Evolutionary conservation across 805 yeast species (phyloP).

Genomic region (Ogataea pignaliae): DNA sequence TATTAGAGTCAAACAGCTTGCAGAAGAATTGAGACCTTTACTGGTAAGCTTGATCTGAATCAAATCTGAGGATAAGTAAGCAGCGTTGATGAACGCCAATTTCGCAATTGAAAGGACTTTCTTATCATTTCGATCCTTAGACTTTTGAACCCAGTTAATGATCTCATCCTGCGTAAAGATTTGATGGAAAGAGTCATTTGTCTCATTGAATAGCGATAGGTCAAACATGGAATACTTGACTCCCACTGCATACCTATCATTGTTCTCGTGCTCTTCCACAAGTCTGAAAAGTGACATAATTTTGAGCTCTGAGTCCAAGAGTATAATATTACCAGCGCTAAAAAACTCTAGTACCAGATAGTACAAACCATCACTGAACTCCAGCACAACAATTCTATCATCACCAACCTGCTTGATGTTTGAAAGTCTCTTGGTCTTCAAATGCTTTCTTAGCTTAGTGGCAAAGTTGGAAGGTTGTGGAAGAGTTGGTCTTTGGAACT

Average conservation of each 20-base stretch:
- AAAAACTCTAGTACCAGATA: conserved; percentile 86
- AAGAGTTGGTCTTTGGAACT: conserved; percentile 75
- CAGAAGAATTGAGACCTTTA: conserved; percentile 38
- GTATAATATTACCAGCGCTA: conserved; percentile 87
- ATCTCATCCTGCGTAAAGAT: conserved; percentile 31
- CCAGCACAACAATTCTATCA: conserved; percentile 79
- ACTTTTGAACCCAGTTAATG: conserved; percentile 35
- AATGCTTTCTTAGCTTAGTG: conserved; percentile 77
- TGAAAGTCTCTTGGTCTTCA: conserved; percentile 74
- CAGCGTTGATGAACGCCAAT: conserved; percentile 58
- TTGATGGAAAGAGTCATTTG: conserved; percentile 5
- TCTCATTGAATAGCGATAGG: conserved; percentile 37
- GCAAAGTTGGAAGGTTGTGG: conserved; percentile 84
- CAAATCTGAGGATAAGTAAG: conserved; percentile 76
- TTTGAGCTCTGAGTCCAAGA: conserved; percentile 63
- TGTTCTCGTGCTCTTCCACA: conserved; percentile 68
- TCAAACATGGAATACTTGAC: conserved; percentile 64
- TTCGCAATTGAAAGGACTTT: conserved; percentile 64
- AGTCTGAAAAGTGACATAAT: conserved; percentile 74
- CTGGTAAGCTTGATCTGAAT: conserved; percentile 53
- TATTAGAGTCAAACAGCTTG: conserved; percentile 27
- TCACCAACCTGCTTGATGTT: conserved; percentile 67
- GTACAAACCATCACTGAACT: conserved; percentile 77
- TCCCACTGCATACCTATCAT: conserved; percentile 67
- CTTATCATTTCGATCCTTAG: conserved; percentile 29